Evolutionary conservation across 2,329 filamentous ascomycete species (phyloP).

Genomic region (Coniochaeta sp.): DNA sequence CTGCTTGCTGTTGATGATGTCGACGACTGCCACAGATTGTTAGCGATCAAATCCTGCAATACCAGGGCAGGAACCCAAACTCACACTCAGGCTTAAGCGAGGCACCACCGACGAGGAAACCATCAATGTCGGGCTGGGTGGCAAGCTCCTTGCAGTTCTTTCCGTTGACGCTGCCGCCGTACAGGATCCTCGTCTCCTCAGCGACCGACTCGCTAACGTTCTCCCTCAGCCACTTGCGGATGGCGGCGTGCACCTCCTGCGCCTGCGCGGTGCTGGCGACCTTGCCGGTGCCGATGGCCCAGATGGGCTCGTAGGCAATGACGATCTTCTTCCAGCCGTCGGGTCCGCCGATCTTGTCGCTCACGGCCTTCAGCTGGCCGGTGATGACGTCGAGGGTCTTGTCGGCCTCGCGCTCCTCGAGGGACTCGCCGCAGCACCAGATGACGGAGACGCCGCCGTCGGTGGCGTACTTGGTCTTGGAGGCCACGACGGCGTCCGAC

Average conservation of each 20-base stretch:
- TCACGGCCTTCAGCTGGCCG: conserved; percentile 72
- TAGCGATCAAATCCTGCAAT: not conserved
- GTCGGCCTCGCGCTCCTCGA: conserved; percentile 82
- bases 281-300: conserved; percentile 91
- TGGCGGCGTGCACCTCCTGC: conserved; percentile 87
- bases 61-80: conserved; percentile 24
- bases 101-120: conserved; percentile 93
- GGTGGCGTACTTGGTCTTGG: conserved; percentile 89
- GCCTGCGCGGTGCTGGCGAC: conserved; percentile 84
- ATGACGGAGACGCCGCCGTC: conserved; percentile 86
- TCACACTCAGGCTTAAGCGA: conserved; percentile 93
- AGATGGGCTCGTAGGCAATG: conserved; percentile 98
- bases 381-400: conserved; percentile 85
- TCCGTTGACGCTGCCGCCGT: conserved; percentile 93
- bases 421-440: conserved; percentile 93
- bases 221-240: conserved; percentile 80
- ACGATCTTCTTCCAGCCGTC: conserved; percentile 88
- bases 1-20: conserved; percentile 52
- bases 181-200: conserved; percentile 87
- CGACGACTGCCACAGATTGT: conserved; percentile 37
- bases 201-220: conserved; percentile 69
- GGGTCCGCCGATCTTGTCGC: conserved; percentile 53
- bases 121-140: conserved; percentile 92
- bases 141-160: conserved; percentile 95
- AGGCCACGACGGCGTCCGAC: conserved; percentile 75